phyloP scores from a whole-genome alignment of 2,329 filamentous ascomycete genomes.

The Fusarium mangiferae region DNA sequence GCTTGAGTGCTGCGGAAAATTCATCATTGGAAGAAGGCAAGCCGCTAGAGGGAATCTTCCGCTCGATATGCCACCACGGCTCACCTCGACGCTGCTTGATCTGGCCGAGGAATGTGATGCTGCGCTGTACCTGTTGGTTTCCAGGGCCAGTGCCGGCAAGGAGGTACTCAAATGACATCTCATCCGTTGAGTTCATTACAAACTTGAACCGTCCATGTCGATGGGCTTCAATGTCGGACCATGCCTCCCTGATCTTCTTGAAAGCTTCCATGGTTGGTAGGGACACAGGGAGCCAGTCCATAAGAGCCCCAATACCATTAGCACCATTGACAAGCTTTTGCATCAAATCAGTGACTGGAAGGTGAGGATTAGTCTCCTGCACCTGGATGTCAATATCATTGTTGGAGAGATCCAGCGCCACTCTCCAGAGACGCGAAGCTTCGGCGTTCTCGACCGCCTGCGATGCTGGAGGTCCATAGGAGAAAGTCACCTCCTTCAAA shows the following conservation, averaged over 20 bases:
- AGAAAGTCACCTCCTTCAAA: conserved; percentile 73
- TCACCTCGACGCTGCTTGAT: conserved; percentile 60
- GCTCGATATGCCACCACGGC: conserved; percentile 63
- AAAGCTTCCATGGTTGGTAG: conserved; percentile 73
- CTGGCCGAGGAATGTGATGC: conserved; percentile 63
- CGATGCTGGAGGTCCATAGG: conserved; percentile 61
- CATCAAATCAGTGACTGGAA: conserved; percentile 69
- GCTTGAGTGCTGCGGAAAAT: conserved; percentile 54
- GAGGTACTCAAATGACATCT: conserved; percentile 66
- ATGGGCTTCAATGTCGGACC: conserved; percentile 55
- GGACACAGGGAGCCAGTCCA: conserved; percentile 66
- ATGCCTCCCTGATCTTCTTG: conserved; percentile 67
- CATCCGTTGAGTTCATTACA: conserved; percentile 65
- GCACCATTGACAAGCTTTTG: conserved; percentile 66
- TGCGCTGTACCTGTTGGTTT: conserved; percentile 45
- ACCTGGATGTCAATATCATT: conserved; percentile 68
- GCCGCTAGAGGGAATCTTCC: conserved; percentile 40
- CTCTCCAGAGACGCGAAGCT: conserved; percentile 56
- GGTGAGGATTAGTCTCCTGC: conserved; percentile 72
- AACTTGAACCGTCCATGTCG: conserved; percentile 62
- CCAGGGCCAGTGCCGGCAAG: conserved; percentile 46
- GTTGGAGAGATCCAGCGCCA: conserved; percentile 66
- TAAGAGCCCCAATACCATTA: conserved; percentile 63
- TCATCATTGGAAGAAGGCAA: conserved; percentile 43
- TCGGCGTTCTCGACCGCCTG: conserved; percentile 1